phyloP scores from a whole-genome alignment of 75 land plant genomes.

The Selaginella moellendorffii region DNA sequence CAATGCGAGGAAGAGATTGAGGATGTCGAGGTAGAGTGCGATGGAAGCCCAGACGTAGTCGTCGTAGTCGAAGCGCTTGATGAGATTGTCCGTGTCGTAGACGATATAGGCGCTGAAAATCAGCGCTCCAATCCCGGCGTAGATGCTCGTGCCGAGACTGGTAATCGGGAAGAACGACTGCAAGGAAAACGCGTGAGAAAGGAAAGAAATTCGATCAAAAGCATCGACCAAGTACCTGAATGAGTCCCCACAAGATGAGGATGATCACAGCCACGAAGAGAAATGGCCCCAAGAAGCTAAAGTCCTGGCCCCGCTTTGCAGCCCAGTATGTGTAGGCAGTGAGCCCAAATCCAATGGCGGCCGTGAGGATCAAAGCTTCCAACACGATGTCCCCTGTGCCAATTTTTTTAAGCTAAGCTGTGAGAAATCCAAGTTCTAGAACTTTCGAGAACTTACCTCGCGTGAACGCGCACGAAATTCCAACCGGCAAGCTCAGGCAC shows the following conservation, averaged over 20 bases:
- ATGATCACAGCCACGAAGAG: background rate
- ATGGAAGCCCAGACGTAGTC: slow-evolving; percentile 8
- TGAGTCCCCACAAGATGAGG: slow-evolving; percentile 2
- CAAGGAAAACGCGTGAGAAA: background rate
- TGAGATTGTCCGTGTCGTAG: slow-evolving; percentile 8
- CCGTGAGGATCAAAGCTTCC: slow-evolving; percentile 1
- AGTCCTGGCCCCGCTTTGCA: background rate
- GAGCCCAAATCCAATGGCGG: background rate
- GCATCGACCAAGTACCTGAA: background rate
- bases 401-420: background rate
- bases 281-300: slow-evolving; percentile 9
- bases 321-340: slow-evolving; percentile 7
- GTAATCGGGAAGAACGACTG: slow-evolving; percentile 2
- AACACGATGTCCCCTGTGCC: slow-evolving; percentile 8
- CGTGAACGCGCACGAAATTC: slow-evolving; percentile 6
- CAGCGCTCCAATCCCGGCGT: slow-evolving; percentile 1
- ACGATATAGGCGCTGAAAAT: slow-evolving; percentile 7
- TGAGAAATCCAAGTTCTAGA: no score
- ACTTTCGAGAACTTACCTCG: slow-evolving; percentile 6
- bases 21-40: background rate
- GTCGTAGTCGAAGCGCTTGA: slow-evolving; percentile 3
- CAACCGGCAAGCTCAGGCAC: background rate
- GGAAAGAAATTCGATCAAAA: no score
- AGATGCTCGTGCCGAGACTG: background rate
- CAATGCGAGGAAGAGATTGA: slow-evolving; percentile 1